Evolutionary conservation across 352 stramenopile genomes (phyloP).

Genomic region (Salisapilia sapeloensis): DNA sequence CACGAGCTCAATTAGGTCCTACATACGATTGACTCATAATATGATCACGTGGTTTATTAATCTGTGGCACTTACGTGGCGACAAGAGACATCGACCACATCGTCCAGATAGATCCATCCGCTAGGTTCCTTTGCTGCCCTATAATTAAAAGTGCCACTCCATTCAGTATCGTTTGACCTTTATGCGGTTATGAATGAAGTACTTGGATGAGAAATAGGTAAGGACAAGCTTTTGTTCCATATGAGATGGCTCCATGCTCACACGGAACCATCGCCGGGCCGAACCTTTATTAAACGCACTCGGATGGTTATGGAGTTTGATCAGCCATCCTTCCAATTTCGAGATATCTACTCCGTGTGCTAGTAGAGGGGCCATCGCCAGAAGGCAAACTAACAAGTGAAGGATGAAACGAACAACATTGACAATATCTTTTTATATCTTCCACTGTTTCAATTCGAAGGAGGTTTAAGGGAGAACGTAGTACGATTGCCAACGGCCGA

Average conservation of each 20-base stretch:
- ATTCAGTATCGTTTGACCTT: background rate
- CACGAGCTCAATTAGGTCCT: conserved; percentile 77
- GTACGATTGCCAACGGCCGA: too few species aligned
- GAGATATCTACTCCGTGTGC: conserved; percentile 72
- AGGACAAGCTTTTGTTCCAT: conserved; percentile 49
- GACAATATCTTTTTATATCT: too few species aligned
- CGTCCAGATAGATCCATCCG: conserved; percentile 66
- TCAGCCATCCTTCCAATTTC: conserved; percentile 68
- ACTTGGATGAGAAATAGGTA: conserved; percentile 74
- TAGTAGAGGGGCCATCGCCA: conserved; percentile 10
- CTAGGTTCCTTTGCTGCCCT: conserved; percentile 59
- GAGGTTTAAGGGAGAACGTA: too few species aligned
- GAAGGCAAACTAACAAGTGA: too few species aligned
- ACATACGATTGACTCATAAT: background rate
- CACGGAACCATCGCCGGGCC: conserved; percentile 64
- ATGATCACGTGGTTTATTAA: background rate
- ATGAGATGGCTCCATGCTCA: conserved; percentile 26
- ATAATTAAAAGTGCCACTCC: background rate
- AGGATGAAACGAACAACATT: too few species aligned
- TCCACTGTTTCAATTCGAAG: too few species aligned
- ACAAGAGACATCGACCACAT: conserved; percentile 56
- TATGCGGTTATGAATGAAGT: background rate
- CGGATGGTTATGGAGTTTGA: conserved; percentile 77
- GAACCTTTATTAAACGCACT: conserved; percentile 62
- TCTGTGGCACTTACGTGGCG: conserved; percentile 18